Percentiles rank a stretch among this genome's conserved stretches.
These are phyloP conservation scores for Pilasporangium apinafurcum DNA, from an alignment of 352 stramenopile species.

Conservation along the genomic window DNA sequence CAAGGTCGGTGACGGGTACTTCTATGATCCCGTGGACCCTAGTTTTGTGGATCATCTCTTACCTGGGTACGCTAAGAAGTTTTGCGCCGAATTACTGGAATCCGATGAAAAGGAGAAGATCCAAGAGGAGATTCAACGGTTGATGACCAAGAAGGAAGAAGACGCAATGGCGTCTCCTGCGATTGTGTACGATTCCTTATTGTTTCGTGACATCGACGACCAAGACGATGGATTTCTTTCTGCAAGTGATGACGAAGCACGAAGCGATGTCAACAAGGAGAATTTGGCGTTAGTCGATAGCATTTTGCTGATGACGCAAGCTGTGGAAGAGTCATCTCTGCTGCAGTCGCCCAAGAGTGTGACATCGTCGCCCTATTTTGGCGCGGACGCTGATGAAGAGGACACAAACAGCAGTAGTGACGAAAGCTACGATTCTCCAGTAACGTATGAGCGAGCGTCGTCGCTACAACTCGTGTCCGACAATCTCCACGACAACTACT, in stretches of 20 bases:
- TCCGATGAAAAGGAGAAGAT: slow-evolving; percentile 81
- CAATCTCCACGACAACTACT: slow-evolving; percentile 68
- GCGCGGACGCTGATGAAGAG: slow-evolving; percentile 41
- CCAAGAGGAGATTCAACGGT: slow-evolving; percentile 72
- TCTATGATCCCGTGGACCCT: slow-evolving; percentile 82
- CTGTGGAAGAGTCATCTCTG: slow-evolving; percentile 46
- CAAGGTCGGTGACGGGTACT: slow-evolving; percentile 75
- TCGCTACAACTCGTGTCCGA: slow-evolving; percentile 69
- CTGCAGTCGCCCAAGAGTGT: slow-evolving; percentile 63
- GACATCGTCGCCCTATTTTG: slow-evolving; percentile 34
- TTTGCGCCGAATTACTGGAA: slow-evolving; percentile 61
- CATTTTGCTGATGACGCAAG: slow-evolving; percentile 73
- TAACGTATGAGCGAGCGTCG: slow-evolving; percentile 17
- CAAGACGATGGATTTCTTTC: slow-evolving; percentile 5
- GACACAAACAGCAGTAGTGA: slow-evolving; percentile 14
- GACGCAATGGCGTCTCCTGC: slow-evolving; percentile 15
- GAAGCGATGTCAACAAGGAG: slow-evolving; percentile 33
- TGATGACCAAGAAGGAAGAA: slow-evolving; percentile 69
- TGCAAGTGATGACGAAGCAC: slow-evolving; percentile 11
- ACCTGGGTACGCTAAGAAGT: slow-evolving; percentile 73
- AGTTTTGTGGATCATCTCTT: slow-evolving; percentile 82
- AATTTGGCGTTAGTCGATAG: slow-evolving; percentile 71
- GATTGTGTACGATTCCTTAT: slow-evolving; percentile 32
- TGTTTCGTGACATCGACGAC: slow-evolving; percentile 9
- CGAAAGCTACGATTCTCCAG: slow-evolving; percentile 15